A percentile compares a stretch with the other conserved stretches of the same genome.
Conservation (phyloP, 2,329 filamentous ascomycete genomes). For the Calonectria leucothoes region DNA sequence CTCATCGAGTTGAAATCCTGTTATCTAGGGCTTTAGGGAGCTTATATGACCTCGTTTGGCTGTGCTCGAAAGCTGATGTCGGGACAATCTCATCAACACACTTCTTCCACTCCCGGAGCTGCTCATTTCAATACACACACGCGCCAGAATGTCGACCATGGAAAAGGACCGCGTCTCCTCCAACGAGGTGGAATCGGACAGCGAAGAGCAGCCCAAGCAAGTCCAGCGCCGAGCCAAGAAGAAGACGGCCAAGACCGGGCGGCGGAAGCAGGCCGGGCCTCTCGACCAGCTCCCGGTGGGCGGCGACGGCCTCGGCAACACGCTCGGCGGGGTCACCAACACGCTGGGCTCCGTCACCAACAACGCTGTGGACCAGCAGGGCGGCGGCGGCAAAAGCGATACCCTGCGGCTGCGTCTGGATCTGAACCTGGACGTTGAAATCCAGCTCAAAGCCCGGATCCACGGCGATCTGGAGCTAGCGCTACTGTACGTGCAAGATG, state of each 20-base stretch:
- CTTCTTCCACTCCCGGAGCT: background rate
- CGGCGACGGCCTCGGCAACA: slow-evolving; percentile 49
- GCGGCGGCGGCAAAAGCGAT: slow-evolving; percentile 64
- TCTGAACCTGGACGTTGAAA: slow-evolving; percentile 85
- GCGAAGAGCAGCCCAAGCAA: slow-evolving; percentile 39
- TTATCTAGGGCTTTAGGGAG: slow-evolving; percentile 34
- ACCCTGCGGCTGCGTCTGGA: slow-evolving; percentile 78
- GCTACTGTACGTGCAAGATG: slow-evolving; percentile 63
- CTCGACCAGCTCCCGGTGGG: slow-evolving; percentile 53
- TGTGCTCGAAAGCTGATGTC: background rate
- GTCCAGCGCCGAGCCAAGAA: slow-evolving; percentile 42
- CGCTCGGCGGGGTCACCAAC: slow-evolving; percentile 53
- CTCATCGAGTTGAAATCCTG: slow-evolving; percentile 46
- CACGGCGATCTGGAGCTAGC: slow-evolving; percentile 85
- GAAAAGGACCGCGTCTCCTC: slow-evolving; percentile 43
- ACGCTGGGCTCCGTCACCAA: slow-evolving; percentile 55
- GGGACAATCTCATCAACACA: background rate
- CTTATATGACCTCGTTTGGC: slow-evolving; percentile 36
- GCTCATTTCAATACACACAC: slow-evolving; percentile 19
- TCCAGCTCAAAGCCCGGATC: slow-evolving; percentile 87
- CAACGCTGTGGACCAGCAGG: slow-evolving; percentile 50
- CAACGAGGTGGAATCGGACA: slow-evolving; percentile 36
- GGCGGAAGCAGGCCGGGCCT: slow-evolving; percentile 43
- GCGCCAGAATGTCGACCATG: slow-evolving; percentile 36
- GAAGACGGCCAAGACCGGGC: slow-evolving; percentile 44